Evolutionary conservation across 1,284 basidiomycete species (phyloP).

Genomic region (Ceratobasidium sp.): DNA sequence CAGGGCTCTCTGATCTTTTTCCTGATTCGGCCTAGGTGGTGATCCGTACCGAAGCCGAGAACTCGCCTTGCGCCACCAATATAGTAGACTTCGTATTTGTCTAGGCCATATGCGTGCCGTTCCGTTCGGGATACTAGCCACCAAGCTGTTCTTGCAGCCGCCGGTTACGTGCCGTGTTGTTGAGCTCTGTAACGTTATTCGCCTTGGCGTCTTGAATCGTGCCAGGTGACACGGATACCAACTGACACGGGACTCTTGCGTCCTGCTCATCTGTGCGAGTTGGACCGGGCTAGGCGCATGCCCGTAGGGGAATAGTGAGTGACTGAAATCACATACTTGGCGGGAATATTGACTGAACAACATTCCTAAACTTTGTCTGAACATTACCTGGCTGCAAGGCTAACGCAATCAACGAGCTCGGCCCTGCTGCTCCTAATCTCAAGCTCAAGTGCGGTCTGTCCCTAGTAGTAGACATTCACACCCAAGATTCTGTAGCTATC

Average conservation of each 20-base stretch:
- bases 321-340: neutral
- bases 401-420: no score
- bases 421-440: neutral
- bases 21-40: neutral
- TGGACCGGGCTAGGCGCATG: neutral
- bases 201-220: no score
- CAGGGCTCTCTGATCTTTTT: neutral
- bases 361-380: conserved; percentile 7
- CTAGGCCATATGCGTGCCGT: neutral
- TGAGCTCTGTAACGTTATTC: neutral
- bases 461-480: neutral
- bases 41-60: neutral
- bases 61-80: neutral
- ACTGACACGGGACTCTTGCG: neutral
- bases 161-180: neutral
- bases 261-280: neutral
- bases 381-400: neutral
- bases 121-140: neutral
- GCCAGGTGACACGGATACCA: neutral
- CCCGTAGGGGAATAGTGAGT: neutral
- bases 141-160: neutral
- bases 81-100: neutral
- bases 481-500: no score
- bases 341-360: neutral
- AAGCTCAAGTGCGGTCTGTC: neutral